These are phyloP conservation scores for Xylaria cubensis DNA, from an alignment of 495 filamentous ascomycete genomes.

Conservation along the genomic window DNA sequence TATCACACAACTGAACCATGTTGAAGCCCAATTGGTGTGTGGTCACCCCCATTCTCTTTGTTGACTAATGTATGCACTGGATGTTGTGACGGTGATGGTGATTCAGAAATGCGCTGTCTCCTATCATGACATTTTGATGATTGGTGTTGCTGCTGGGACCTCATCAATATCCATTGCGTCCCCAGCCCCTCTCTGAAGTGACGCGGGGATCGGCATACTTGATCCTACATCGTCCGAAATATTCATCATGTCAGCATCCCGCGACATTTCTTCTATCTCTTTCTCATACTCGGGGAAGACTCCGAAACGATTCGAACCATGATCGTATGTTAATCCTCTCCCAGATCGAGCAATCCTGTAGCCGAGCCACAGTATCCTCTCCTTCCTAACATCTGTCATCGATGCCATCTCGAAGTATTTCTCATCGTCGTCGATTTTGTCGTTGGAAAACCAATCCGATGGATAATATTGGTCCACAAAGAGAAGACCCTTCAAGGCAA, in stretches of 20 bases:
- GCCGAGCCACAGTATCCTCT: conserved; percentile 79
- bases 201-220: background rate
- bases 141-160: conserved; percentile 26
- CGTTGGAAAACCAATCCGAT: conserved; percentile 68
- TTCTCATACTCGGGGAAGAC: conserved; percentile 35
- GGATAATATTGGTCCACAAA: conserved; percentile 77
- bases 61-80: background rate
- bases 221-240: conserved; percentile 27
- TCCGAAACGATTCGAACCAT: conserved; percentile 40
- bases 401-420: conserved; percentile 72
- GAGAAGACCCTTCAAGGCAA: conserved; percentile 73
- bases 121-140: conserved; percentile 29
- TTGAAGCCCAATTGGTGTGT: background rate
- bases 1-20: background rate
- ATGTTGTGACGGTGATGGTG: background rate
- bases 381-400: conserved; percentile 67
- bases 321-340: conserved; percentile 48
- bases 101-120: background rate
- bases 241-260: conserved; percentile 31
- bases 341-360: conserved; percentile 56
- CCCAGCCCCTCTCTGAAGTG: conserved; percentile 1
- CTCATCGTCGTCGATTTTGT: conserved; percentile 78
- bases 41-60: background rate
- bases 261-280: conserved; percentile 31
- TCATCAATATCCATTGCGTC: conserved; percentile 41